Conservation (phyloP, 768 basidiomycete species). For the Leucocoprinus birnbaumii region DNA sequence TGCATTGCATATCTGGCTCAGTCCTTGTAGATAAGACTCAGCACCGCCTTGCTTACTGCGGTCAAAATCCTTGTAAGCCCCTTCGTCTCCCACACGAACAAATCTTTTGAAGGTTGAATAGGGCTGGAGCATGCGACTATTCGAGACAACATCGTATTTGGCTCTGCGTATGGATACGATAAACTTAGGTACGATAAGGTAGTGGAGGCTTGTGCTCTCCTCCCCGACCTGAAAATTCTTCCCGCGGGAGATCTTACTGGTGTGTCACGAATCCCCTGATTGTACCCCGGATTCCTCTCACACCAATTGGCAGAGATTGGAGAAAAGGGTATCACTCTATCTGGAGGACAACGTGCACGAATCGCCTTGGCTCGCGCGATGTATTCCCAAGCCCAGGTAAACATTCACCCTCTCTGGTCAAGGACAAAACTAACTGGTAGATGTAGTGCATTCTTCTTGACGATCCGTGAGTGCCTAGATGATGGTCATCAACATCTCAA, state of each 20-base stretch:
- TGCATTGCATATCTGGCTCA: conserved; percentile 51
- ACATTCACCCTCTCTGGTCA: conserved; percentile 8
- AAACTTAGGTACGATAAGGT: conserved; percentile 62
- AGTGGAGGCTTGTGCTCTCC: conserved; percentile 72
- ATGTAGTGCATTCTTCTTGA: conserved; percentile 61
- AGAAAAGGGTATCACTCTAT: conserved; percentile 77
- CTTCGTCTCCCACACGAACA: not conserved
- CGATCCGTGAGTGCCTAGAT: conserved; percentile 53
- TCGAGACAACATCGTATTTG: conserved; percentile 79
- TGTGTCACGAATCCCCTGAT: conserved; percentile 19
- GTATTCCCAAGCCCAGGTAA: conserved; percentile 65
- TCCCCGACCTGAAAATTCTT: conserved; percentile 67
- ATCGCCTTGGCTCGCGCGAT: conserved; percentile 77
- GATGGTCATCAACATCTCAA: too few species aligned
- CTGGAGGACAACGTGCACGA: conserved; percentile 72
- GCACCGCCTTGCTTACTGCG: conserved; percentile 67
- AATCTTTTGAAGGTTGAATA: conserved; percentile 14
- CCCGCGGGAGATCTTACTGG: conserved; percentile 80
- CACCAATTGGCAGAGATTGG: conserved; percentile 54
- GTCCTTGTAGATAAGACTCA: conserved; percentile 54
- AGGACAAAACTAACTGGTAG: not conserved
- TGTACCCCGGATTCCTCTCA: not conserved
- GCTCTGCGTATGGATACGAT: conserved; percentile 55
- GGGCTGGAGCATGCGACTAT: conserved; percentile 84
- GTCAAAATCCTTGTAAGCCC: conserved; percentile 58